Conservation (phyloP, 2,329 filamentous ascomycete genomes). For the Rutstroemia sp. region DNA sequence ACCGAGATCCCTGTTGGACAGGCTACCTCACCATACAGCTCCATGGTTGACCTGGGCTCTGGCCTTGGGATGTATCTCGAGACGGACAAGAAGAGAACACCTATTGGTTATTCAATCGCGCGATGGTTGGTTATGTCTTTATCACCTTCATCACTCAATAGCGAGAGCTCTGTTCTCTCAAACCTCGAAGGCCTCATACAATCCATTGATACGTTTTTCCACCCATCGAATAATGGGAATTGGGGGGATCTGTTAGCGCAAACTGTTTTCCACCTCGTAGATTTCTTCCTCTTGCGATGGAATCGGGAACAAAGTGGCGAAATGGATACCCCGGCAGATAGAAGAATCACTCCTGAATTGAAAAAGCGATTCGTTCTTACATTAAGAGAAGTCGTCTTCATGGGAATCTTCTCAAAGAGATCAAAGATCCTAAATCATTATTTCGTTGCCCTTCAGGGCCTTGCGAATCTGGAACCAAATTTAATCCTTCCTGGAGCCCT, state of each 20-base stretch:
- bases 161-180: constrained; percentile 71
- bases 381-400: constrained; percentile 88
- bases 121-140: constrained; percentile 90
- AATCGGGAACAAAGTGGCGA: constrained; percentile 92
- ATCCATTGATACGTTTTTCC: constrained; percentile 96
- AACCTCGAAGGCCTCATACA: constrained; percentile 88
- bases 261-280: constrained; percentile 83
- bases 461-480: constrained; percentile 86
- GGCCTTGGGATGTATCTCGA: constrained; percentile 83
- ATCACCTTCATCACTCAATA: constrained; percentile 72
- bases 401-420: constrained; percentile 97
- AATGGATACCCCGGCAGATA: constrained; percentile 74
- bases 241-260: constrained; percentile 91
- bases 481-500: constrained; percentile 87
- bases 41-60: constrained; percentile 69
- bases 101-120: constrained; percentile 83
- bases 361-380: constrained; percentile 86
- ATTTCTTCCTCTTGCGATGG: constrained; percentile 97
- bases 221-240: constrained; percentile 86
- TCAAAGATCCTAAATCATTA: constrained; percentile 87
- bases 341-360: constrained; percentile 71
- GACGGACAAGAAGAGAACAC: constrained; percentile 89
- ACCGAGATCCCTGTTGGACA: constrained; percentile 96
- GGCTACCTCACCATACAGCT: constrained; percentile 84
- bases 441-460: constrained; percentile 77